Percentiles rank a stretch among this genome's conserved stretches.
Conservation (phyloP, 208 protist genomes). For the Trypanosoma theileri region DNA sequence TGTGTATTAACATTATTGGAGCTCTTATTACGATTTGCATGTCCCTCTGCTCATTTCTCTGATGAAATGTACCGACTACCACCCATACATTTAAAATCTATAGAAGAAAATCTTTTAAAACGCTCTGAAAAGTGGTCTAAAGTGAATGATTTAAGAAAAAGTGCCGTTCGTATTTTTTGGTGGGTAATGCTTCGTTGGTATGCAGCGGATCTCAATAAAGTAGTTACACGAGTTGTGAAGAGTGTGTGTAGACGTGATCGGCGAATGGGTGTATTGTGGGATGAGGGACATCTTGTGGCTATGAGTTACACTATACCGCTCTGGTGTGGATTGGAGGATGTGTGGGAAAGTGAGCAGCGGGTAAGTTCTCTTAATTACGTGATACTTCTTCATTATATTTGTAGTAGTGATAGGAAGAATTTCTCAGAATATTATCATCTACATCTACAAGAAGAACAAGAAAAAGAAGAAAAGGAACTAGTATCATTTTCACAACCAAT, state of each 20-base stretch:
- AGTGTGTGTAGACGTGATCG: neutral
- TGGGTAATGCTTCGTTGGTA: conserved; percentile 26
- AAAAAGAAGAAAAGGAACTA: neutral
- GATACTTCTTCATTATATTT: conserved; percentile 12
- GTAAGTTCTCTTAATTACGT: conserved; percentile 14
- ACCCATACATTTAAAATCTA: conserved; percentile 6
- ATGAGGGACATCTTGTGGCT: conserved; percentile 25
- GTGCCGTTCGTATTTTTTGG: conserved; percentile 22
- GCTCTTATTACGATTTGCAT: conserved; percentile 16
- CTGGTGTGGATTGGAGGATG: conserved; percentile 20
- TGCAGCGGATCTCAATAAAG: conserved; percentile 25
- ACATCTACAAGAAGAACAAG: neutral
- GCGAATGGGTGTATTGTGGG: conserved; percentile 11
- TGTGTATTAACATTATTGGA: neutral
- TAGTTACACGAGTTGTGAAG: conserved; percentile 25
- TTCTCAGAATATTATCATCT: neutral
- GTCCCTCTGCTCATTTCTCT: conserved; percentile 7
- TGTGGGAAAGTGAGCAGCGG: conserved; percentile 6
- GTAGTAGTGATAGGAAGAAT: neutral
- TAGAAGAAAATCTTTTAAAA: conserved; percentile 16
- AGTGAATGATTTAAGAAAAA: neutral
- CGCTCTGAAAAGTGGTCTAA: conserved; percentile 24
- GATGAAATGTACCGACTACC: conserved; percentile 11
- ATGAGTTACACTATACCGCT: conserved; percentile 11
- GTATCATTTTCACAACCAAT: too few relatives aligned